phyloP scores from a whole-genome alignment of 2,329 filamentous ascomycete genomes.

The Stemphylium beticola region DNA sequence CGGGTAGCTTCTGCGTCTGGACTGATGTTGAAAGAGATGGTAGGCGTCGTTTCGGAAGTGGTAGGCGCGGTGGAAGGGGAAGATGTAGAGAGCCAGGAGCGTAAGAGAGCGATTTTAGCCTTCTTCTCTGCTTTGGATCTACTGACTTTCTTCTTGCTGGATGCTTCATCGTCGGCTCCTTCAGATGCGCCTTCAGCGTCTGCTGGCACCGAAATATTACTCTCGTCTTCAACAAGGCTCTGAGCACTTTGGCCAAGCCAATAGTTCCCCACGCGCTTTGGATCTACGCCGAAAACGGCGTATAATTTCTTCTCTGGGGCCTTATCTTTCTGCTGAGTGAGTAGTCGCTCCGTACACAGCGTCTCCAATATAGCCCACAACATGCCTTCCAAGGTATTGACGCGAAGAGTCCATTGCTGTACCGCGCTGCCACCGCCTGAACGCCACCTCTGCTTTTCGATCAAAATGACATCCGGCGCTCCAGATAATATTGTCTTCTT shows the following conservation, averaged over 20 bases:
- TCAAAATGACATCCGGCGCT: slow-evolving; percentile 71
- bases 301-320: slow-evolving; percentile 4
- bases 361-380: slow-evolving; percentile 66
- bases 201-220: not conserved
- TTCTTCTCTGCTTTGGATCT: slow-evolving; percentile 59
- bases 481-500: slow-evolving; percentile 57
- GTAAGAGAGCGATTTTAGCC: slow-evolving; percentile 68
- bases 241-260: slow-evolving; percentile 37
- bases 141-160: slow-evolving; percentile 42
- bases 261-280: slow-evolving; percentile 47
- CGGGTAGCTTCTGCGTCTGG: slow-evolving; percentile 9
- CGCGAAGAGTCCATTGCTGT: slow-evolving; percentile 81
- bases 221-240: slow-evolving; percentile 3
- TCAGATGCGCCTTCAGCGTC: slow-evolving; percentile 1
- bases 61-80: slow-evolving; percentile 11
- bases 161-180: slow-evolving; percentile 19
- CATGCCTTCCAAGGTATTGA: slow-evolving; percentile 84
- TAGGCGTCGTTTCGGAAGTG: slow-evolving; percentile 11
- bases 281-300: slow-evolving; percentile 40
- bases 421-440: slow-evolving; percentile 69
- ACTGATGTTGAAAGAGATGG: slow-evolving; percentile 24
- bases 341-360: not conserved
- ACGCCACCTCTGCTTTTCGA: slow-evolving; percentile 70
- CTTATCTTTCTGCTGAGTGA: not conserved
- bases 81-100: slow-evolving; percentile 37